These are phyloP conservation scores for Colletotrichum nymphaeae DNA, from an alignment of 2,329 filamentous ascomycete species.

Conservation along the genomic window DNA sequence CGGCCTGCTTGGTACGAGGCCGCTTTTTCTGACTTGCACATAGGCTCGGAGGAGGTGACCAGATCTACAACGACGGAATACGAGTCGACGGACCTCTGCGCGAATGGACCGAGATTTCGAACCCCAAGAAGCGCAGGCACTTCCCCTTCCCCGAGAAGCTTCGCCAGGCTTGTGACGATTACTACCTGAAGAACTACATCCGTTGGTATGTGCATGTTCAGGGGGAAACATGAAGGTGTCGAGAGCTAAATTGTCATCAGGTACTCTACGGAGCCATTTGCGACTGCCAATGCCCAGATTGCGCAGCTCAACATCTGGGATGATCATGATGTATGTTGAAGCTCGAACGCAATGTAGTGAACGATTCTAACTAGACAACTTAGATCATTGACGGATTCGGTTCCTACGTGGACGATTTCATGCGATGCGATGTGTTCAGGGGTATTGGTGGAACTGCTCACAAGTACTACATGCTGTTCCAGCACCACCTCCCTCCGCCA, in stretches of 20 bases:
- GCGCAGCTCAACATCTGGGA: constrained; percentile 98
- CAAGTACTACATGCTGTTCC: constrained; percentile 98
- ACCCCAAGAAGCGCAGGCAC: constrained; percentile 83
- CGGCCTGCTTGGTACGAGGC: neutral
- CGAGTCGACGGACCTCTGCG: constrained; percentile 85
- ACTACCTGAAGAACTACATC: constrained; percentile 92
- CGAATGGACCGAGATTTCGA: constrained; percentile 85
- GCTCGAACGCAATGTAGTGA: constrained; percentile 43
- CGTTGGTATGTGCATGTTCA: constrained; percentile 62
- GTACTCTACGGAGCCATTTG: constrained; percentile 86
- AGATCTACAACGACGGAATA: constrained; percentile 96
- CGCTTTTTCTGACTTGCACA: constrained; percentile 57
- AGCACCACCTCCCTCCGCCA: constrained; percentile 91
- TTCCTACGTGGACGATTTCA: constrained; percentile 93
- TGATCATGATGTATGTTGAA: constrained; percentile 78
- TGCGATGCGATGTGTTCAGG: constrained; percentile 91
- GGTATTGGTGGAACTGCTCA: constrained; percentile 92
- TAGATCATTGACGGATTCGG: constrained; percentile 93
- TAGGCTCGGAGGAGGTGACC: constrained; percentile 86
- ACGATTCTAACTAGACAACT: constrained; percentile 43
- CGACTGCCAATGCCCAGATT: constrained; percentile 88
- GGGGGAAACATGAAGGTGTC: constrained; percentile 40
- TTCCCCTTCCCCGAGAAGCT: constrained; percentile 83
- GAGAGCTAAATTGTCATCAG: constrained; percentile 63
- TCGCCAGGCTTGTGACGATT: constrained; percentile 86